Conservation (phyloP, 139 green algal genomes). For the Spirogloea muscicola region DNA sequence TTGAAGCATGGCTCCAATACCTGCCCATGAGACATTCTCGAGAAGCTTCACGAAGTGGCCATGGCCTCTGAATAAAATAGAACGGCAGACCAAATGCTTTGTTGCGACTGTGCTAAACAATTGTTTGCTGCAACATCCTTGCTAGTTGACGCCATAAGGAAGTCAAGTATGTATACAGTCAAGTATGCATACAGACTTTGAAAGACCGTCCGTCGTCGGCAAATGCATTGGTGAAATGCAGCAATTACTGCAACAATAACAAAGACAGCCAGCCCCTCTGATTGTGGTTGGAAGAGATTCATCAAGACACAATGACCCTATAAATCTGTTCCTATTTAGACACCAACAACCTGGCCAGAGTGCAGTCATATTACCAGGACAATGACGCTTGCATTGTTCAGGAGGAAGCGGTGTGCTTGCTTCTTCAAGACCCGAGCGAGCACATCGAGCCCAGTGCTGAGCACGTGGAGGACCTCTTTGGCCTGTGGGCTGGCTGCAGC, state of each 20-base stretch:
- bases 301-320: too few species aligned
- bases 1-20: slow-evolving; percentile 58
- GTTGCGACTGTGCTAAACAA: too few species aligned
- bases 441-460: slow-evolving; percentile 56
- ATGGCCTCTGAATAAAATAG: background rate
- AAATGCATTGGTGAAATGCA: background rate
- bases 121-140: too few species aligned
- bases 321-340: too few species aligned
- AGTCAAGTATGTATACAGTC: background rate
- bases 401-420: slow-evolving; percentile 48
- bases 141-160: too few species aligned
- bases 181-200: background rate
- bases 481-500: background rate
- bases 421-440: slow-evolving; percentile 47
- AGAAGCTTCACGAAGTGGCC: background rate
- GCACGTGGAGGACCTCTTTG: slow-evolving; percentile 34
- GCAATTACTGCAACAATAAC: too few species aligned
- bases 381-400: slow-evolving; percentile 38
- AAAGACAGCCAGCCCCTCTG: too few species aligned
- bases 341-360: too few species aligned
- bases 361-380: slow-evolving; percentile 30
- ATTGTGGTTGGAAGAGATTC: too few species aligned
- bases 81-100: background rate
- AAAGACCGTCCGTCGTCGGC: background rate
- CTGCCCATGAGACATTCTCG: background rate